phyloP scores from a whole-genome alignment of 2,329 filamentous ascomycete genomes.

The Aspergillus sp. region DNA sequence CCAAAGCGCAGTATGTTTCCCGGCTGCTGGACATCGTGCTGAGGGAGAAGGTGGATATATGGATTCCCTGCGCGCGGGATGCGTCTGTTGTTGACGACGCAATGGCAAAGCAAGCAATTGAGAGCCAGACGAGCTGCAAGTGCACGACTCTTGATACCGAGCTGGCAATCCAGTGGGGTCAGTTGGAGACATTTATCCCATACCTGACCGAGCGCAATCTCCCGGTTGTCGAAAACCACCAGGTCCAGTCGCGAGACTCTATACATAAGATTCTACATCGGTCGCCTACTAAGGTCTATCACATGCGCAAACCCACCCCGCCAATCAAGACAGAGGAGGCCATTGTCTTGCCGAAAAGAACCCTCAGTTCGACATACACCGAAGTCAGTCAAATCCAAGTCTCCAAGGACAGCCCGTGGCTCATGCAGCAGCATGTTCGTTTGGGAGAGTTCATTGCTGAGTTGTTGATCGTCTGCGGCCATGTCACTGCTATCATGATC shows the following conservation, averaged over 20 bases:
- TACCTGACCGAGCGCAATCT: slow-evolving; percentile 57
- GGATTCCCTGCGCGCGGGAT: slow-evolving; percentile 73
- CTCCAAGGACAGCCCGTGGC: slow-evolving; percentile 58
- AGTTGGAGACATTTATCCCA: slow-evolving; percentile 65
- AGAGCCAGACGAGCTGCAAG: slow-evolving; percentile 57
- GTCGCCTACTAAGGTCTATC: slow-evolving; percentile 52
- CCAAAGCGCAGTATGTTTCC: slow-evolving; percentile 54
- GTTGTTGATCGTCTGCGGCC: slow-evolving; percentile 63
- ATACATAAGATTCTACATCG: slow-evolving; percentile 54
- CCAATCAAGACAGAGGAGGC: slow-evolving; percentile 58
- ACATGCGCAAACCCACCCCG: slow-evolving; percentile 55
- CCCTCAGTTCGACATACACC: slow-evolving; percentile 53
- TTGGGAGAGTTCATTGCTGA: slow-evolving; percentile 72
- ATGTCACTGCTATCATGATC: slow-evolving; percentile 65
- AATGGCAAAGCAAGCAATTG: slow-evolving; percentile 61
- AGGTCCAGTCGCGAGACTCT: slow-evolving; percentile 55
- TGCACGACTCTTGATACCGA: slow-evolving; percentile 63
- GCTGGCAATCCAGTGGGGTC: slow-evolving; percentile 59
- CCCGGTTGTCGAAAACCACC: slow-evolving; percentile 52
- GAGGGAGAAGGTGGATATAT: slow-evolving; percentile 64
- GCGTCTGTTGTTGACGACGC: slow-evolving; percentile 67
- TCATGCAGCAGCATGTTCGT: slow-evolving; percentile 68
- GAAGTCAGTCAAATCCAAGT: slow-evolving; percentile 58
- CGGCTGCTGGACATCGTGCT: slow-evolving; percentile 60
- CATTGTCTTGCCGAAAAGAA: slow-evolving; percentile 59